These are phyloP conservation scores for Oidiodendron maius DNA, from an alignment of 495 filamentous ascomycete genomes.

Conservation along the genomic window DNA sequence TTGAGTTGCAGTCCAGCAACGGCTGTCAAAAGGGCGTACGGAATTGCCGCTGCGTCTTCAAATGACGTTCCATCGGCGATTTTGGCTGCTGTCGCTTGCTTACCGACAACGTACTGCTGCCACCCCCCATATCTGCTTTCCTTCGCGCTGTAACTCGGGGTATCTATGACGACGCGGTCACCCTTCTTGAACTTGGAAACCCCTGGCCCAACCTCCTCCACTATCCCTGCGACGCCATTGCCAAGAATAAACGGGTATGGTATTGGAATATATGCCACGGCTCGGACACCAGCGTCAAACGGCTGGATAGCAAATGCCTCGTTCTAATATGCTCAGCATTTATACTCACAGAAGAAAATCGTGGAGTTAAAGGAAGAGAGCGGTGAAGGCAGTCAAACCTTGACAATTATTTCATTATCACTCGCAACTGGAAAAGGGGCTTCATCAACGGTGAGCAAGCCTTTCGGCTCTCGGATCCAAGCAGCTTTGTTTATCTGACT, in stretches of 20 bases:
- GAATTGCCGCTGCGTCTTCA: not conserved
- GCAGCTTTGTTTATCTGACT: no score
- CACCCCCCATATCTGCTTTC: not conserved
- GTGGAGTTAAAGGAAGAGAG: no score
- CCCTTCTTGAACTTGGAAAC: not conserved
- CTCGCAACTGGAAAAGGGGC: not conserved
- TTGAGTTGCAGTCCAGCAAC: not conserved
- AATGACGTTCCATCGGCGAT: not conserved
- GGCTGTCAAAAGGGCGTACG: not conserved
- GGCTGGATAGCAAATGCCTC: not conserved
- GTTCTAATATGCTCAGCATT: not conserved
- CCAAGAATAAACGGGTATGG: not conserved
- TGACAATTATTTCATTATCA: not conserved
- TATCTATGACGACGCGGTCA: not conserved
- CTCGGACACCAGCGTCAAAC: not conserved
- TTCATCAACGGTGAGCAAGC: not conserved
- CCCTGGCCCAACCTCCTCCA: not conserved
- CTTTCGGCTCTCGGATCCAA: not conserved
- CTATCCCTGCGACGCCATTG: not conserved
- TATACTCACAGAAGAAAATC: no score
- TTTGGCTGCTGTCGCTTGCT: not conserved
- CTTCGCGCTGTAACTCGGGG: not conserved
- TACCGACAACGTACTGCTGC: not conserved
- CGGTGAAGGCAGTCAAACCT: not conserved
- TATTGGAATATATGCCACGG: not conserved